Evolutionary conservation across 1,139 yeast species (phyloP).

Genomic region (Keqinozyma sinolaborantium): DNA sequence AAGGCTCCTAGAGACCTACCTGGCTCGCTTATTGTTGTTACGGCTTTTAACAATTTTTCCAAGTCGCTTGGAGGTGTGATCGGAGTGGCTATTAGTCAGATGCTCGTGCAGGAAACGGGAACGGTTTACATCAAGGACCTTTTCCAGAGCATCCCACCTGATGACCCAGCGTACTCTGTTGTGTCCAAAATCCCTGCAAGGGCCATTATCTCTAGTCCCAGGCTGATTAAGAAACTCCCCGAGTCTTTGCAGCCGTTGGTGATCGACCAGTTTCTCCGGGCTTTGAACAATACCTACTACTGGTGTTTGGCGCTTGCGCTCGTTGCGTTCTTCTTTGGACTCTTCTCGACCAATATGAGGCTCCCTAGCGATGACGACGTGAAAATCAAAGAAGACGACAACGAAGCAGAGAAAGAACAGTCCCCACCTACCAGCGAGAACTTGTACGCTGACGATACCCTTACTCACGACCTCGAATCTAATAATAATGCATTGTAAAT

Average conservation of each 20-base stretch:
- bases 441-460: too few relatives aligned
- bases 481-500: too few relatives aligned
- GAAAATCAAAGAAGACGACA: slow-evolving; percentile 9
- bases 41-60: slow-evolving; percentile 44
- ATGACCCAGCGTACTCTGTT: slow-evolving; percentile 13
- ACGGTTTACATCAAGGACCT: slow-evolving; percentile 16
- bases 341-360: slow-evolving; percentile 34
- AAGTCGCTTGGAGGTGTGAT: slow-evolving; percentile 49
- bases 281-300: slow-evolving; percentile 40
- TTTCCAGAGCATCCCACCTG: slow-evolving; percentile 9
- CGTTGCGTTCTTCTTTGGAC: slow-evolving; percentile 22
- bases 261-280: slow-evolving; percentile 29
- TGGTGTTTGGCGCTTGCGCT: slow-evolving; percentile 32
- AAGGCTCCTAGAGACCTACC: slow-evolving; percentile 47
- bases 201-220: slow-evolving; percentile 27
- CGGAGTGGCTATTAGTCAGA: slow-evolving; percentile 45
- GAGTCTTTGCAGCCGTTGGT: slow-evolving; percentile 17
- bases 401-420: too few relatives aligned
- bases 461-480: too few relatives aligned
- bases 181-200: slow-evolving; percentile 16
- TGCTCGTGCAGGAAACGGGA: slow-evolving; percentile 36
- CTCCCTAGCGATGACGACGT: slow-evolving; percentile 34
- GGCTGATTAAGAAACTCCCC: slow-evolving; percentile 23
- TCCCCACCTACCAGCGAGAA: too few relatives aligned
- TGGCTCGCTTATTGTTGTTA: slow-evolving; percentile 50